Evolutionary conservation across 2,329 filamentous ascomycete genomes (phyloP), one percentile per base, ranked within the genome.

Genomic region (Fusarium albidum): DNA sequence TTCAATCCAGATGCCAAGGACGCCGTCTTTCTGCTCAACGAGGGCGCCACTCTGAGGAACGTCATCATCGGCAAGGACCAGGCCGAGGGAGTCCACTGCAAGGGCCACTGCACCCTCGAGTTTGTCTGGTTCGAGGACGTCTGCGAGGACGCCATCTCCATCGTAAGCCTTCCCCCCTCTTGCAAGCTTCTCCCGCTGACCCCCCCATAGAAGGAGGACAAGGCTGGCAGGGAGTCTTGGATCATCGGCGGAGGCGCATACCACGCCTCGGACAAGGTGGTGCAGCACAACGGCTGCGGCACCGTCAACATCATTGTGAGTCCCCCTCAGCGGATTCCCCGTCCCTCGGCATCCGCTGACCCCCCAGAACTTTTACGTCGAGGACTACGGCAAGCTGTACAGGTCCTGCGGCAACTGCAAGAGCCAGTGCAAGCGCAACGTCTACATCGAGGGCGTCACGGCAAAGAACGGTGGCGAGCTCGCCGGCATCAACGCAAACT

Each of bases 41-140:
- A 77, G 45, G 80, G 80, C 35, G 80, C 75, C 29, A 79, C 74
- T 13, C 66, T 83, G 21, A 75, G 72, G 56, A 82, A 82, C 61
- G 79, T 79, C 64, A 80, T 82, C 64, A 82, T 82, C 50, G 79
- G 81, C 12, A 72, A 72, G 14, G 74, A 78, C 54, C 73, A 81
- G 54, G 72, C 75, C 21, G 80, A 80, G 67, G 79, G 75, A 47
- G 74, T 82, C 18, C 79, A 82, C 70, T 82, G 79, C 68, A 66
- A 74, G 49, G 79, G 77, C 17, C 67, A 73, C 17, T 82, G 79
- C 64, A 71, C 65, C 3, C 55, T 71, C 11, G 68, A 69, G 51
- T 71, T 70, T 52, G 74, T 76, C 46, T 73, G 71, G 73, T 74
- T 70, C 63, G 64, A 68, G 21, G 68, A 74, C 42, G 71, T 76